These are phyloP conservation scores for Fusarium drepaniforme DNA, from an alignment of 2,329 filamentous ascomycete genomes.

Conservation along the genomic window DNA sequence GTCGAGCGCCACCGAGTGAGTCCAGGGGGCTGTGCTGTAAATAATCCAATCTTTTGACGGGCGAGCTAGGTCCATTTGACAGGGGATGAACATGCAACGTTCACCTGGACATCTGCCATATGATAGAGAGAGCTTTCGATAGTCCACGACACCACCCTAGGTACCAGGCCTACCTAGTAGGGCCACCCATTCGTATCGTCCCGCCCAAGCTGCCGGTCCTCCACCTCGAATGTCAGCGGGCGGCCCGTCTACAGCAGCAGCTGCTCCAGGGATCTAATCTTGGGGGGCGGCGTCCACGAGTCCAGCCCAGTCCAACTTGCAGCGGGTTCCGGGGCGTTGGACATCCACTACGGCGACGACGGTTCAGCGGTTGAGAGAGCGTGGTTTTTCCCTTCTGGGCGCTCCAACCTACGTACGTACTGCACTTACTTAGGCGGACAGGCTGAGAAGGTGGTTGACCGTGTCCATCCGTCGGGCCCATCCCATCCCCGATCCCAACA, in stretches of 20 bases:
- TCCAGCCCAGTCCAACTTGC: constrained; percentile 2
- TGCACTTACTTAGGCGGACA: not conserved
- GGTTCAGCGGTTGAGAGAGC: not conserved
- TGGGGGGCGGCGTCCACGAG: constrained; percentile 17
- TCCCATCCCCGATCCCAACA: constrained; percentile 30
- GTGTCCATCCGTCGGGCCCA: constrained; percentile 23
- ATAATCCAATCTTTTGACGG: not conserved
- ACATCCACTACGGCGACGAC: constrained; percentile 19
- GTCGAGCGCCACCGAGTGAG: not conserved
- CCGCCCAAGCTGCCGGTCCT: not conserved
- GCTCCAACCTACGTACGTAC: not conserved
- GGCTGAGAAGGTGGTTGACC: not conserved
- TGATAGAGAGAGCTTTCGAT: not conserved
- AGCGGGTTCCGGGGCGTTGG: constrained; percentile 12
- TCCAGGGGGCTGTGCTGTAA: constrained; percentile 7
- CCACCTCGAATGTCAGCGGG: constrained; percentile 5
- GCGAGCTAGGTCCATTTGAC: not conserved
- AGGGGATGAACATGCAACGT: constrained; percentile 4
- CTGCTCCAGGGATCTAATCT: constrained; percentile 9
- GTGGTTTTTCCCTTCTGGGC: not conserved
- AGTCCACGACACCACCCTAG: not conserved
- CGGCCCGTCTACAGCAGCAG: constrained; percentile 5
- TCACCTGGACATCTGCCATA: not conserved
- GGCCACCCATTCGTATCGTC: constrained; percentile 6
- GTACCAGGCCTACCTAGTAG: not conserved